Base-by-base conservation (phyloP, 2,329 filamentous ascomycete genomes). In the Escovopsis weberi region DNA sequence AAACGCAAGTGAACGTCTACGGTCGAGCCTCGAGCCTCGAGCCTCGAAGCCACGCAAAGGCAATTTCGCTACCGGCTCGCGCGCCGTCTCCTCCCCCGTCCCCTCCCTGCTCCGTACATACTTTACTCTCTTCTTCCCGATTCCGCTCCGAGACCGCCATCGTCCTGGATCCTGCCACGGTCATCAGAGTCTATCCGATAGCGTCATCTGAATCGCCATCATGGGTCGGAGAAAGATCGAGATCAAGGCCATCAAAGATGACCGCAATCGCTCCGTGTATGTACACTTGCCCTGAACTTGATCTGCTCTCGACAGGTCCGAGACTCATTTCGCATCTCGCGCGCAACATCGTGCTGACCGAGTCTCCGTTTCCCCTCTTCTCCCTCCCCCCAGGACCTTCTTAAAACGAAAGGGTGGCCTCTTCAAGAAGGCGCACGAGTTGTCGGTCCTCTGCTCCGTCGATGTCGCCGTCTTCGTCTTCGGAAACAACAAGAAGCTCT, bases 181-280 rank as follows among this genome's bases (percentile, higher is more conserved):
- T 15, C 15, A 15, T 15, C 15, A 15, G 15, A 15, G 15, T 15
- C 15, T 15, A 15, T 15, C 15, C 15, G 15, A 15, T 26, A 41
- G 50, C 43, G 40, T 44, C 36, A 35, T 44, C 41, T 32, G 41
- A 44, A 15, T 30, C 26, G 15, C 30, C 10, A 40, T 51, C 49
- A 59, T 98, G 91, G 91, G 91, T 63, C 82, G 91, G 65, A 80
- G 91, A 75, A 98, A 98, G 78, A 98, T 98, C 61, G 91, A 96
- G 71, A 96, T 98, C 73, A 95, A 95, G 69, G 86, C 89, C 54
- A 96, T 96, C 74, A 95, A 94, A 67, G 88, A 95, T 78, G 88
- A 95, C 66, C 80, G 88, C 57, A 95, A 95, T 61, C 86, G 88
- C 61, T 94, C 88, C 57, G 88, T 95, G 88, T 95, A 86, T 65